Evolutionary conservation across 768 basidiomycete genomes (phyloP).

Genomic region (Cystobasidium ongulense): DNA sequence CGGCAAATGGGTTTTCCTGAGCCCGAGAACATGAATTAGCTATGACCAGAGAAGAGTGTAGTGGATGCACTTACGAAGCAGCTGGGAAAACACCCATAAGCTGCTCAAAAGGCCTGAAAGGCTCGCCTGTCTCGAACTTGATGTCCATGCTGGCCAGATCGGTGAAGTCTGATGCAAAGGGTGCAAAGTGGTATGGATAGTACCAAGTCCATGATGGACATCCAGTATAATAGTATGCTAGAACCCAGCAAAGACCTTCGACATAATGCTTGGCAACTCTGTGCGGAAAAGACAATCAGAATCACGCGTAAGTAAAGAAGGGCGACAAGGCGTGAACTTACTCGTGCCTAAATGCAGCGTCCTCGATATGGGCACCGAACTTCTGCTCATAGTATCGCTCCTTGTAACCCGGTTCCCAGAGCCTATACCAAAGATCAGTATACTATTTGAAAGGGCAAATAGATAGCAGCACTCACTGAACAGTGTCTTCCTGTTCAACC

Average conservation of each 20-base stretch:
- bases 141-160: slow-evolving; percentile 65
- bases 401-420: slow-evolving; percentile 93
- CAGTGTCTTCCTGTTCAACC: slow-evolving; percentile 85
- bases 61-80: slow-evolving; percentile 56
- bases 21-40: background rate
- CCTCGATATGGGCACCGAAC: slow-evolving; percentile 67
- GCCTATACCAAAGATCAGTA: slow-evolving; percentile 49
- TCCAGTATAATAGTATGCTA: slow-evolving; percentile 97
- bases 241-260: slow-evolving; percentile 90
- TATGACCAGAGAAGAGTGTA: background rate
- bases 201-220: slow-evolving; percentile 88
- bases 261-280: slow-evolving; percentile 78
- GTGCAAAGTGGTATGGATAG: slow-evolving; percentile 96
- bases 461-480: slow-evolving; percentile 57
- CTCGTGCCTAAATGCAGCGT: slow-evolving; percentile 64
- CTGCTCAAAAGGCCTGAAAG: slow-evolving; percentile 96
- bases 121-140: slow-evolving; percentile 63
- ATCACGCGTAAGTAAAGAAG: background rate
- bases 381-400: slow-evolving; percentile 92
- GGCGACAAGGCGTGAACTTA: too few species aligned
- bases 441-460: background rate
- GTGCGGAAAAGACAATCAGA: slow-evolving; percentile 25
- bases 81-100: slow-evolving; percentile 97
- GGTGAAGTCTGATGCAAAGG: slow-evolving; percentile 89
- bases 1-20: slow-evolving; percentile 81